Evolutionary conservation across 1,284 basidiomycete genomes (phyloP).

Genomic region (Naganishia liquefaciens): DNA sequence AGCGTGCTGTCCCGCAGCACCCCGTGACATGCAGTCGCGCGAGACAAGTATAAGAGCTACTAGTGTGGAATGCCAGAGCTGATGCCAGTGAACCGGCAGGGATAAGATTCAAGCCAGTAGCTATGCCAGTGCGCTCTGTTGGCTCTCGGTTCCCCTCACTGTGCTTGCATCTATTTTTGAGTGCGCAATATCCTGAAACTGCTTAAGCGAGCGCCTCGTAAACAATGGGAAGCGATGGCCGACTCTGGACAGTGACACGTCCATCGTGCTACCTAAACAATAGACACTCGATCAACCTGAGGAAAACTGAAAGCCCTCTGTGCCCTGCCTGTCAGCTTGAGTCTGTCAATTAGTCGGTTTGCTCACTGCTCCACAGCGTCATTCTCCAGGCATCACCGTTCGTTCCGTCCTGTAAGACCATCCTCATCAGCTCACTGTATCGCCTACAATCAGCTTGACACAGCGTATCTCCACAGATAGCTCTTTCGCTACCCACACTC

Average conservation of each 20-base stretch:
- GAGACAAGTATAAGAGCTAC: too few species aligned
- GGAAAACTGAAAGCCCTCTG: not conserved
- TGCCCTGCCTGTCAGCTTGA: not conserved
- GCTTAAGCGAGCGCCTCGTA: not conserved
- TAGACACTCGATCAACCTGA: constrained; percentile 19
- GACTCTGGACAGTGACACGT: constrained; percentile 12
- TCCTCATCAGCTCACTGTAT: too few species aligned
- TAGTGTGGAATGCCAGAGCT: too few species aligned
- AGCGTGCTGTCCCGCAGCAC: too few species aligned
- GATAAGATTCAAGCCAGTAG: too few species aligned
- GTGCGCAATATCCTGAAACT: not conserved
- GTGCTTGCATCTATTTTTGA: not conserved
- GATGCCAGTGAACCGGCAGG: too few species aligned
- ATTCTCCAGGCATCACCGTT: not conserved
- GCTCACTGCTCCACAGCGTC: constrained; percentile 21
- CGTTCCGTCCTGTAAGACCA: constrained; percentile 6
- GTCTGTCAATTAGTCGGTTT: constrained; percentile 10
- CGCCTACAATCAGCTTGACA: not conserved
- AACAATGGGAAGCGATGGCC: not conserved
- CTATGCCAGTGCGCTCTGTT: too few species aligned
- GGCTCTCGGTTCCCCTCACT: not conserved
- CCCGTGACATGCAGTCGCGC: too few species aligned
- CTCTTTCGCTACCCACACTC: constrained; percentile 21
- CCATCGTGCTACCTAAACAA: constrained; percentile 14
- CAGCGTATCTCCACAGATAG: constrained; percentile 1